phyloP scores from a whole-genome alignment of 2,329 filamentous ascomycete species.

The Nemania sp. region DNA sequence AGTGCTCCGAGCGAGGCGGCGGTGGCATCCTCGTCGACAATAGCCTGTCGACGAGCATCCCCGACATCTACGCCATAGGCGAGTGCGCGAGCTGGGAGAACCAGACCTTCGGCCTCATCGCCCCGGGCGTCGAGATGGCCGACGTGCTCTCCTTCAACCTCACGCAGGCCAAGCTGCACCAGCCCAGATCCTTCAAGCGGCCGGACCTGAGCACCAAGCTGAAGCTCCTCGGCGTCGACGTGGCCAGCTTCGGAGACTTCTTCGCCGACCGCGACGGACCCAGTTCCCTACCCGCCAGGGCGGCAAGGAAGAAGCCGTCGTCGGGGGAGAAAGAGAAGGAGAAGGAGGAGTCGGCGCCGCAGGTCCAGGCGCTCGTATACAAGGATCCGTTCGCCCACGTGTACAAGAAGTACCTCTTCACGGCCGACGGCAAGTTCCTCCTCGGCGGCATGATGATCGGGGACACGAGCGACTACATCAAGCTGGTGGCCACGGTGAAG shows the following conservation, averaged over 20 bases:
- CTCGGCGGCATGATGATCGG: slow-evolving; percentile 98
- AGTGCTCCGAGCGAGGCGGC: slow-evolving; percentile 72
- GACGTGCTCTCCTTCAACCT: slow-evolving; percentile 91
- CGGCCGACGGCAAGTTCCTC: slow-evolving; percentile 84
- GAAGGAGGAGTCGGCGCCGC: slow-evolving; percentile 56
- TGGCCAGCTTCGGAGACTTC: slow-evolving; percentile 92
- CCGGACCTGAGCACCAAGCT: slow-evolving; percentile 91
- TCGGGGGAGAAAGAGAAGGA: slow-evolving; percentile 48
- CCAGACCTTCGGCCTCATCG: slow-evolving; percentile 87
- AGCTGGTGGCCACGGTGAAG: slow-evolving; percentile 85
- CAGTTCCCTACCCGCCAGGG: slow-evolving; percentile 69
- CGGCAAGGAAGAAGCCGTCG: slow-evolving; percentile 49
- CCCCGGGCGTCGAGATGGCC: slow-evolving; percentile 89
- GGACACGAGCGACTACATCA: slow-evolving; percentile 88
- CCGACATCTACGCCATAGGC: slow-evolving; percentile 83
- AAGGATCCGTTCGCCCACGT: slow-evolving; percentile 86
- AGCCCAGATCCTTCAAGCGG: slow-evolving; percentile 72
- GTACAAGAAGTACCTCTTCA: slow-evolving; percentile 95
- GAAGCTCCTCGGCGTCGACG: slow-evolving; percentile 86
- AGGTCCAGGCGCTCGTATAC: slow-evolving; percentile 84
- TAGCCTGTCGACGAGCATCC: slow-evolving; percentile 69
- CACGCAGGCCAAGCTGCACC: slow-evolving; percentile 76
- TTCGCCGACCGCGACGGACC: slow-evolving; percentile 88
- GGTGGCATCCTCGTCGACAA: slow-evolving; percentile 76
- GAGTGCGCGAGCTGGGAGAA: slow-evolving; percentile 90